Percentiles rank a stretch among this genome's conserved stretches.
These are phyloP conservation scores for Populus simonii DNA, from an alignment of 345 rosid genomes.

Conservation along the genomic window DNA sequence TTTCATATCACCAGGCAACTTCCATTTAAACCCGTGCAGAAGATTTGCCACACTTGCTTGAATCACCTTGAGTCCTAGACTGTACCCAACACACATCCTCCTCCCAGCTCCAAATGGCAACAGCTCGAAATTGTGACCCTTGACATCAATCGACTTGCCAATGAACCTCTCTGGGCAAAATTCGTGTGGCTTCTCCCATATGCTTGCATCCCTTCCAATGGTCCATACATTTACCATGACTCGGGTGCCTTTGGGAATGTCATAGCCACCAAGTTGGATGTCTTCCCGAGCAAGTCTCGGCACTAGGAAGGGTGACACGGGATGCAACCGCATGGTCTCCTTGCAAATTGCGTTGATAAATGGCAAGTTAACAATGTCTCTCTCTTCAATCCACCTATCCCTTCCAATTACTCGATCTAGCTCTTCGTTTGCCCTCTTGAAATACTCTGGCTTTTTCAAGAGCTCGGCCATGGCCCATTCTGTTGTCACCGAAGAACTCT, in stretches of 20 bases:
- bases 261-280: slow-evolving; percentile 38
- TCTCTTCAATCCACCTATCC: slow-evolving; percentile 53
- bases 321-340: slow-evolving; percentile 65
- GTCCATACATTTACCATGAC: slow-evolving; percentile 47
- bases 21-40: slow-evolving; percentile 59
- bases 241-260: slow-evolving; percentile 46
- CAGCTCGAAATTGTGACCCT: slow-evolving; percentile 54
- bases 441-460: slow-evolving; percentile 40
- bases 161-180: slow-evolving; percentile 57
- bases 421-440: slow-evolving; percentile 53
- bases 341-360: slow-evolving; percentile 44
- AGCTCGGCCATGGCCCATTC: slow-evolving; percentile 64
- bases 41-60: slow-evolving; percentile 48
- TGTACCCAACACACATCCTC: slow-evolving; percentile 68
- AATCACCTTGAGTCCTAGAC: slow-evolving; percentile 56
- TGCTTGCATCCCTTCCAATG: slow-evolving; percentile 47
- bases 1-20: slow-evolving; percentile 32
- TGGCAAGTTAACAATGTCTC: slow-evolving; percentile 45
- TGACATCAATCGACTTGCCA: slow-evolving; percentile 39
- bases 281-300: slow-evolving; percentile 44
- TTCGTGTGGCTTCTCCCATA: slow-evolving; percentile 54
- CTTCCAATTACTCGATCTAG: slow-evolving; percentile 52
- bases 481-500: slow-evolving; percentile 54
- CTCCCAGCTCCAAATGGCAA: slow-evolving; percentile 67
- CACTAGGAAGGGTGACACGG: slow-evolving; percentile 53